Evolutionary conservation across 495 filamentous ascomycete genomes (phyloP).

Genomic region (Pseudomonodictys pantanalensis): DNA sequence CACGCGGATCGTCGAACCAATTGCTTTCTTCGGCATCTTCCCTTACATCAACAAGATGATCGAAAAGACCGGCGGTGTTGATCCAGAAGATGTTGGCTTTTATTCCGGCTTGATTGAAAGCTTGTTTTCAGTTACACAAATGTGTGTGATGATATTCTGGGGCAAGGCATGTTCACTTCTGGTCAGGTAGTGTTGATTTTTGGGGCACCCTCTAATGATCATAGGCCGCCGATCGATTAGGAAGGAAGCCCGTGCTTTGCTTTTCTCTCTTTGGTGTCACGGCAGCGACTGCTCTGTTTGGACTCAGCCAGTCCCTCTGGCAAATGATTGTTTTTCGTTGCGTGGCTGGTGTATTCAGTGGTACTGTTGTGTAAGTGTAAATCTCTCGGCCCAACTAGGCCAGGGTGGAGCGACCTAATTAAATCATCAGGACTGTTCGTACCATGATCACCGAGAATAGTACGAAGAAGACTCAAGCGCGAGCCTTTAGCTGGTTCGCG

Average conservation of each 20-base stretch:
- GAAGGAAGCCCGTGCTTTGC: constrained; percentile 66
- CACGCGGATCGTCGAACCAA: constrained; percentile 65
- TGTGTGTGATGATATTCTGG: constrained; percentile 59
- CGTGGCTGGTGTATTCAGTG: constrained; percentile 64
- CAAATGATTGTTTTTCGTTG: constrained; percentile 68
- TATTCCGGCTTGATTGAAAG: constrained; percentile 71
- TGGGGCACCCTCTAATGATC: background rate
- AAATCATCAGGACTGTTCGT: constrained; percentile 52
- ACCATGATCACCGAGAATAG: constrained; percentile 70
- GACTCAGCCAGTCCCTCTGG: constrained; percentile 56
- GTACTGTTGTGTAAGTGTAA: constrained; percentile 52
- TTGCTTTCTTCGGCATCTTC: constrained; percentile 73
- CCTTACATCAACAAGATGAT: constrained; percentile 74
- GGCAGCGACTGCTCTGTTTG: constrained; percentile 58
- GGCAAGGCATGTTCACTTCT: constrained; percentile 46
- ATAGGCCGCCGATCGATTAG: constrained; percentile 58
- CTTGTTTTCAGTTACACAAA: constrained; percentile 66
- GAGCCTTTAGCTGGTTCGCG: constrained; percentile 69
- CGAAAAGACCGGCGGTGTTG: constrained; percentile 54
- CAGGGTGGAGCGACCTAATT: background rate
- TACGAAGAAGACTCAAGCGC: constrained; percentile 62
- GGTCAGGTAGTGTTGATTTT: background rate
- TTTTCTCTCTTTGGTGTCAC: constrained; percentile 59
- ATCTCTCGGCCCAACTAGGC: background rate
- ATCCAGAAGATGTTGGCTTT: constrained; percentile 62